Evolutionary conservation across 352 stramenopile species (phyloP).

Genomic region (Pythium myriotylum): DNA sequence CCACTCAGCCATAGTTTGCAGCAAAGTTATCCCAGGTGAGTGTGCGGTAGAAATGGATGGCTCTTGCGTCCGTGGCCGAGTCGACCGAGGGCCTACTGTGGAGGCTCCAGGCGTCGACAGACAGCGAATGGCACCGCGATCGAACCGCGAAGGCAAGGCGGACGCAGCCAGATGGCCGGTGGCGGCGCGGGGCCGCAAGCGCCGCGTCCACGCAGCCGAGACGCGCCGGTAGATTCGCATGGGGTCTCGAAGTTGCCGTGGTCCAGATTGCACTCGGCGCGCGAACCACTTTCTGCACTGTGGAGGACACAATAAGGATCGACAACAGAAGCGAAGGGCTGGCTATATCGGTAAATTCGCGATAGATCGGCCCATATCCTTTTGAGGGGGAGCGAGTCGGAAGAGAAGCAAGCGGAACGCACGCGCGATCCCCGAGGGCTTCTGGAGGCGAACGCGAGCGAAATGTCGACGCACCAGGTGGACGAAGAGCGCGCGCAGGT

Average conservation of each 20-base stretch:
- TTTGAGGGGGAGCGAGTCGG: constrained; percentile 19
- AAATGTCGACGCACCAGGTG: constrained; percentile 63
- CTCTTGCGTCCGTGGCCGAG: not conserved
- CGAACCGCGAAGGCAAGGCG: not conserved
- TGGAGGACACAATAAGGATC: constrained; percentile 20
- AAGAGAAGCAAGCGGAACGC: constrained; percentile 30
- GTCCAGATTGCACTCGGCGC: constrained; percentile 3
- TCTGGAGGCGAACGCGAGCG: not conserved
- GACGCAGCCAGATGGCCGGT: not conserved
- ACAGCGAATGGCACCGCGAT: constrained; percentile 7
- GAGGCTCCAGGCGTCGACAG: not conserved
- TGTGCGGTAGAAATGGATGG: not conserved
- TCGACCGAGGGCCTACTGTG: not conserved
- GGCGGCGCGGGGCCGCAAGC: constrained; percentile 1
- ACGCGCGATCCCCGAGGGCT: too few species aligned
- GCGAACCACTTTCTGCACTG: constrained; percentile 10
- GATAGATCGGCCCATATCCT: constrained; percentile 33
- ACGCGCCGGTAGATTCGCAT: constrained; percentile 21
- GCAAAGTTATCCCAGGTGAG: constrained; percentile 15
- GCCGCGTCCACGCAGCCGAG: constrained; percentile 10
- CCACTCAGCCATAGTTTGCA: constrained; percentile 24
- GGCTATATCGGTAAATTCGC: constrained; percentile 5
- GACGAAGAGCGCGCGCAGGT: constrained; percentile 93
- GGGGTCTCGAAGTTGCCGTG: constrained; percentile 6
- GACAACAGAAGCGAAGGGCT: too few species aligned